Conservation (phyloP, 1,139 yeast species). For the Yamadazyma pseudoaaseri region DNA sequence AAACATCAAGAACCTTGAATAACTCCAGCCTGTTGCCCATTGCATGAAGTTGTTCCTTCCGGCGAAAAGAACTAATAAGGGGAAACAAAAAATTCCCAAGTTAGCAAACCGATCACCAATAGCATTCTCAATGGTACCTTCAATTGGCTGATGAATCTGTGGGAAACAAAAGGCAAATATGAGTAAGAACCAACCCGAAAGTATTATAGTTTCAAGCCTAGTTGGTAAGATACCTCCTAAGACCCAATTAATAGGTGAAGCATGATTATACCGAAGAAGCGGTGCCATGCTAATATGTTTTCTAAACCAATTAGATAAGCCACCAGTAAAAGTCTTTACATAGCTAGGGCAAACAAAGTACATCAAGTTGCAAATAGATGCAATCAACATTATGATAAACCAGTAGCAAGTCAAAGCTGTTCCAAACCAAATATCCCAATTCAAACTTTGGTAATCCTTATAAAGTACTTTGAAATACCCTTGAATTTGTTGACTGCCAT, state of each 20-base stretch:
- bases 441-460: conserved; percentile 42
- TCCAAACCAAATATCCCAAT: conserved; percentile 48
- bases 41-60: conserved; percentile 68
- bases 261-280: conserved; percentile 16
- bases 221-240: too few relatives aligned
- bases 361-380: conserved; percentile 38
- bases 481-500: conserved; percentile 37
- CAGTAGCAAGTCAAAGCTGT: conserved; percentile 48
- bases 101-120: conserved; percentile 63
- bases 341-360: conserved; percentile 35
- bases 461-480: too few relatives aligned
- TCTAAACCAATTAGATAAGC: conserved; percentile 37
- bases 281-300: conserved; percentile 50
- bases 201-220: conserved; percentile 54
- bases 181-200: conserved; percentile 33
- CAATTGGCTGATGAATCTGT: conserved; percentile 35
- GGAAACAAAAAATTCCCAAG: conserved; percentile 46
- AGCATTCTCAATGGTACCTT: conserved; percentile 33
- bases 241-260: conserved; percentile 28
- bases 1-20: conserved; percentile 55
- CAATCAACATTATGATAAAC: conserved; percentile 40
- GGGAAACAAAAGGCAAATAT: conserved; percentile 45
- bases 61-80: conserved; percentile 53
- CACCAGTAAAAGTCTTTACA: conserved; percentile 30
- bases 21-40: conserved; percentile 65